A percentile compares a stretch with the other conserved stretches of the same genome.
Evolutionary conservation across 1,284 basidiomycete genomes (phyloP).

Genomic region (Puccinia brachypodii): DNA sequence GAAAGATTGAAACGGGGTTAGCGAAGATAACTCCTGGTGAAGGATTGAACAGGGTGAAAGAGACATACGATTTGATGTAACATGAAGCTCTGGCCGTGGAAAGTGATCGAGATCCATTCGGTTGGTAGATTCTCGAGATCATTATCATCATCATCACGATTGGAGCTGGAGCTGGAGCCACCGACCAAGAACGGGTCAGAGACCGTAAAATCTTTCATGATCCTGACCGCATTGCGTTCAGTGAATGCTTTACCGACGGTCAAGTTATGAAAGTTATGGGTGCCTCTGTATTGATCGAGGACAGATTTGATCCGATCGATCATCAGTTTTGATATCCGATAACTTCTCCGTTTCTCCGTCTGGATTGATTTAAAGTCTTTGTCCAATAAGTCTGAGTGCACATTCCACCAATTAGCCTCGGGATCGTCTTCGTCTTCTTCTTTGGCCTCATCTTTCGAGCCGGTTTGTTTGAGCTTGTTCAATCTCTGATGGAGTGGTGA

Average conservation of each 20-base stretch:
- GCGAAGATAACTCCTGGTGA: background rate
- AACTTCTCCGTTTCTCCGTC: constrained; percentile 64
- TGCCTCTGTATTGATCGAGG: constrained; percentile 70
- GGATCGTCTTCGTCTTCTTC: background rate
- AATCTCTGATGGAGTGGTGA: constrained; percentile 64
- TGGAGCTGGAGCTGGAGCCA: constrained; percentile 60
- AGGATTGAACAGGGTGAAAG: constrained; percentile 51
- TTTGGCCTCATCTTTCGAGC: too few relatives aligned
- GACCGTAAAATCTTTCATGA: constrained; percentile 82
- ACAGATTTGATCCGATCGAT: constrained; percentile 65
- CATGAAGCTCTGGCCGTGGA: constrained; percentile 99
- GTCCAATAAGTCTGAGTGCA: constrained; percentile 54
- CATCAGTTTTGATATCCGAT: constrained; percentile 66
- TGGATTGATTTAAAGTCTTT: constrained; percentile 49
- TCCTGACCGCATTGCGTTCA: constrained; percentile 76
- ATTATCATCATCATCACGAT: constrained; percentile 63
- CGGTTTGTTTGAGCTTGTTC: background rate
- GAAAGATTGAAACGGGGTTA: background rate
- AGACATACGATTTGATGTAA: constrained; percentile 73
- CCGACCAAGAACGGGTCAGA: constrained; percentile 52
- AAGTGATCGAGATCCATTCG: constrained; percentile 90
- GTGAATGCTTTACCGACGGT: constrained; percentile 82
- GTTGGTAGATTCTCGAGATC: background rate
- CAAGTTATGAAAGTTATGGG: constrained; percentile 92
- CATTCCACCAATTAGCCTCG: constrained; percentile 57